These are phyloP conservation scores for Calonectria henricotiae DNA, from an alignment of 2,329 filamentous ascomycete genomes.

Conservation along the genomic window DNA sequence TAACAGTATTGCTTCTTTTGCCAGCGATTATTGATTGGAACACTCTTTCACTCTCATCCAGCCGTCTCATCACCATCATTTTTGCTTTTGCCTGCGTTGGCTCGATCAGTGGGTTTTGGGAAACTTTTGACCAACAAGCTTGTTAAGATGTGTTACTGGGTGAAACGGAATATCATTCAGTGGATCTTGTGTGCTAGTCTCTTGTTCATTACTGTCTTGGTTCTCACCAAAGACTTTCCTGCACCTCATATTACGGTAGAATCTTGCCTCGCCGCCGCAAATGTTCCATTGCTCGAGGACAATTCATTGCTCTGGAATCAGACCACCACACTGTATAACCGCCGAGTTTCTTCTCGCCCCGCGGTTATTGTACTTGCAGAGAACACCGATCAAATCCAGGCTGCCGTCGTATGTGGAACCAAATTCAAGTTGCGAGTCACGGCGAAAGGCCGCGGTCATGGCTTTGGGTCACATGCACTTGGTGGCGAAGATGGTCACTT, in stretches of 20 bases:
- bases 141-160: background rate
- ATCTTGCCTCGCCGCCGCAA: conserved; percentile 47
- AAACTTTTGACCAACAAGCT: background rate
- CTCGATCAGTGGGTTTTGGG: background rate
- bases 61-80: too few relatives aligned
- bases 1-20: too few relatives aligned
- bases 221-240: background rate
- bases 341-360: conserved; percentile 54
- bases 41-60: too few relatives aligned
- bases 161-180: background rate
- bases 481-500: conserved; percentile 62
- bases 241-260: background rate
- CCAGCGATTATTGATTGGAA: too few relatives aligned
- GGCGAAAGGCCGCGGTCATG: conserved; percentile 69
- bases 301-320: conserved; percentile 53
- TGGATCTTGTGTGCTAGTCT: background rate
- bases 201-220: background rate
- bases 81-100: too few relatives aligned
- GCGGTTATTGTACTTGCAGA: conserved; percentile 53
- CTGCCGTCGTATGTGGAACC: conserved; percentile 64
- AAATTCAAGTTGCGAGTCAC: conserved; percentile 65
- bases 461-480: conserved; percentile 67
- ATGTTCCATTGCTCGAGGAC: conserved; percentile 41
- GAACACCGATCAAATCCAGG: conserved; percentile 61
- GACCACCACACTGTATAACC: conserved; percentile 56